phyloP scores from a whole-genome alignment of 768 basidiomycete genomes.

The Lentinus tigrinus region DNA sequence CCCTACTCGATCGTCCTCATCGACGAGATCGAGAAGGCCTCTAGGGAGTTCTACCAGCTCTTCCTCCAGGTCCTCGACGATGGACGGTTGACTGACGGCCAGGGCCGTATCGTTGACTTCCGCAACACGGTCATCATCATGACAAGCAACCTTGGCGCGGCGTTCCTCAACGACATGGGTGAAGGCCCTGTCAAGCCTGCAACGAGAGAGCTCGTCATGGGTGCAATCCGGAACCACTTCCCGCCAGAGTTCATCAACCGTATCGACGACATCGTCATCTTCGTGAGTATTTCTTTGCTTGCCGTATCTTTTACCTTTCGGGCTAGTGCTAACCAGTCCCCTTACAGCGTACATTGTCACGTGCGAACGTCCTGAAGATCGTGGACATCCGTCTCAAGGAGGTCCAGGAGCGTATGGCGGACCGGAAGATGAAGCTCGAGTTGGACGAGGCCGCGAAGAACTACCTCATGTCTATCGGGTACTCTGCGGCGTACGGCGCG shows the following conservation, averaged over 20 bases:
- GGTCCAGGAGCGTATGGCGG: slow-evolving; percentile 75
- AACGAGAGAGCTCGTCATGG: slow-evolving; percentile 70
- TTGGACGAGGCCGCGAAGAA: slow-evolving; percentile 75
- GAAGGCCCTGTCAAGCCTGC: slow-evolving; percentile 64
- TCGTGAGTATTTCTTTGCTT: slow-evolving; percentile 35
- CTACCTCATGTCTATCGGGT: slow-evolving; percentile 73
- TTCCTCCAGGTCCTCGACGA: slow-evolving; percentile 89
- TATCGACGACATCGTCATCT: slow-evolving; percentile 84
- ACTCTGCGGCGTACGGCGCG: slow-evolving; percentile 84
- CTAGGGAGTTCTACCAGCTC: slow-evolving; percentile 68
- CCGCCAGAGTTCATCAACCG: slow-evolving; percentile 93
- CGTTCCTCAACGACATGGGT: slow-evolving; percentile 70
- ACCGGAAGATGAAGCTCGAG: slow-evolving; percentile 78
- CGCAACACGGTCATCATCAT: slow-evolving; percentile 92
- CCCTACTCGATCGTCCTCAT: slow-evolving; percentile 86
- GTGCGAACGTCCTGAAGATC: slow-evolving; percentile 74
- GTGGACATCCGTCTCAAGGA: slow-evolving; percentile 88
- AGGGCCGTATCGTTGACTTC: slow-evolving; percentile 87
- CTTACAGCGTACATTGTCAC: slow-evolving; percentile 74
- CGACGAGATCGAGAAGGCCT: slow-evolving; percentile 91
- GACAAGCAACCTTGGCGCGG: slow-evolving; percentile 89
- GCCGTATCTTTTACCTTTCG: not conserved
- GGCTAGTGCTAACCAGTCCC: slow-evolving; percentile 30
- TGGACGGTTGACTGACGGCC: slow-evolving; percentile 88
- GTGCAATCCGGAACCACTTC: slow-evolving; percentile 80